phyloP scores from a whole-genome alignment of 805 yeast species.

The Candida caryicola region DNA sequence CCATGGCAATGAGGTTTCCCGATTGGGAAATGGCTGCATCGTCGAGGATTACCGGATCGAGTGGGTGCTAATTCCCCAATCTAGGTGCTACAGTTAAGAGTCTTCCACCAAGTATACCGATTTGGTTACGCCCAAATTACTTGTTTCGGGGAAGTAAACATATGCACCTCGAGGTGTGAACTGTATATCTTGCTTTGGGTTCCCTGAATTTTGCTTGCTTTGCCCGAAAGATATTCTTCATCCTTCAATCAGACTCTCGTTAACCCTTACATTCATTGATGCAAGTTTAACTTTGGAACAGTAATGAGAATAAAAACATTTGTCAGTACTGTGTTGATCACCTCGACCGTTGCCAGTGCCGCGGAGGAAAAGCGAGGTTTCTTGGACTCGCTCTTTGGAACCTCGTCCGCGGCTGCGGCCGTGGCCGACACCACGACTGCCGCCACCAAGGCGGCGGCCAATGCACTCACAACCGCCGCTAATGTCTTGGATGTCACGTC shows the following conservation, averaged over 20 bases:
- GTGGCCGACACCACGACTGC: slow-evolving; percentile 7
- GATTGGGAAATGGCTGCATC: slow-evolving; percentile 1
- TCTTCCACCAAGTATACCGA: slow-evolving; percentile 3
- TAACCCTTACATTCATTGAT: slow-evolving; percentile 1
- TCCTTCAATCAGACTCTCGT: not conserved
- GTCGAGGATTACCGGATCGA: not conserved
- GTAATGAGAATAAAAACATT: slow-evolving; percentile 25
- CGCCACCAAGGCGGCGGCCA: slow-evolving; percentile 4
- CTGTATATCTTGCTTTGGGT: not conserved
- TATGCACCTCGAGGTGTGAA: not conserved
- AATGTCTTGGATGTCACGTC: not conserved
- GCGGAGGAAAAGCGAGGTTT: slow-evolving; percentile 11
- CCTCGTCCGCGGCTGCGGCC: slow-evolving; percentile 9
- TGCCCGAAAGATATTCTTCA: slow-evolving; percentile 1
- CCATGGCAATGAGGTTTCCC: slow-evolving; percentile 1
- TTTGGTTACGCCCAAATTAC: slow-evolving; percentile 5
- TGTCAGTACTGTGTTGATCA: slow-evolving; percentile 22
- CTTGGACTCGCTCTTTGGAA: slow-evolving; percentile 10
- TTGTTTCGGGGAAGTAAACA: slow-evolving; percentile 2
- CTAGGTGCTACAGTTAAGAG: not conserved
- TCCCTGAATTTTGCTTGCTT: not conserved
- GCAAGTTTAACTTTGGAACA: slow-evolving; percentile 8
- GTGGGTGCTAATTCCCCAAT: not conserved
- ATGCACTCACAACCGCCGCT: not conserved
- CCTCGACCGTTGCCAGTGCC: slow-evolving; percentile 21